Evolutionary conservation across 768 basidiomycete species (phyloP).

Genomic region (Dictyophora rubrovolvata): DNA sequence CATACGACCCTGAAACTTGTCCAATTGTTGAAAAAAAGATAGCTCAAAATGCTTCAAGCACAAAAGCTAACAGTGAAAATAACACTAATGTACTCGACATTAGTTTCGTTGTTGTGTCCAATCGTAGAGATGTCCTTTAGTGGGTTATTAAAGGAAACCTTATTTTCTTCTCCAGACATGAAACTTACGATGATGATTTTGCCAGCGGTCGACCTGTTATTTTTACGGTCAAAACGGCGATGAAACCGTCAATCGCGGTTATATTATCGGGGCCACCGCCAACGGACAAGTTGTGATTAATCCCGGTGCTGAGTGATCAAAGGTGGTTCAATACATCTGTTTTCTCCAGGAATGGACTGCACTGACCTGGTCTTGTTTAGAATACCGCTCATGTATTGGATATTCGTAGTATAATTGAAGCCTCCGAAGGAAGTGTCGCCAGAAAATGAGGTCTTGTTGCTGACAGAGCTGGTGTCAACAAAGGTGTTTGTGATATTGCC

Average conservation of each 20-base stretch:
- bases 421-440: constrained; percentile 54
- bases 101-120: too few species aligned
- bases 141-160: too few species aligned
- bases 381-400: constrained; percentile 59
- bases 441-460: constrained; percentile 46
- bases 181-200: not conserved
- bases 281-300: constrained; percentile 60
- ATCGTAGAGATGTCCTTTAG: too few species aligned
- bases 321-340: not conserved
- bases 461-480: constrained; percentile 28
- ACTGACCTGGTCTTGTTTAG: constrained; percentile 47
- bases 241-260: constrained; percentile 65
- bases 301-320: constrained; percentile 29
- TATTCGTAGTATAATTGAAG: constrained; percentile 65
- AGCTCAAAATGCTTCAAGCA: too few species aligned
- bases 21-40: too few species aligned
- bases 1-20: too few species aligned
- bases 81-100: too few species aligned
- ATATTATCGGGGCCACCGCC: constrained; percentile 28
- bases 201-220: constrained; percentile 34
- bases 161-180: not conserved
- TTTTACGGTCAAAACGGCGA: constrained; percentile 66
- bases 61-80: too few species aligned
- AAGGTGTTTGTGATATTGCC: constrained; percentile 59
- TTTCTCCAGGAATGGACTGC: not conserved